These are phyloP conservation scores for Saccharomyces hybrid DNA, from an alignment of 1,139 yeast genomes.

Conservation along the genomic window DNA sequence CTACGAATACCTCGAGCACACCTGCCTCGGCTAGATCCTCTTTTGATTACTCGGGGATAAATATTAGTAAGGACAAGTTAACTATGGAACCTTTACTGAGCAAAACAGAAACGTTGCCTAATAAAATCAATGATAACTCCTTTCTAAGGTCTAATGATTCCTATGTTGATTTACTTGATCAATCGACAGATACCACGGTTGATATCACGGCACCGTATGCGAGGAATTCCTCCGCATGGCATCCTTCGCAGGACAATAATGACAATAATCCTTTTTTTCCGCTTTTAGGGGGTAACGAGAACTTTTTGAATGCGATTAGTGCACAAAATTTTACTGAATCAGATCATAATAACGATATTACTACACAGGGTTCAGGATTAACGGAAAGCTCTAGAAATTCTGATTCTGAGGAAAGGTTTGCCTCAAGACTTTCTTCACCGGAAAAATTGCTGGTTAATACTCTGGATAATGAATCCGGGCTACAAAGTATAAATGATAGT, in stretches of 20 bases:
- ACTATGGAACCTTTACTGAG: conserved; percentile 21
- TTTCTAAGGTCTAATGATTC: conserved; percentile 20
- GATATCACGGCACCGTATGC: conserved; percentile 28
- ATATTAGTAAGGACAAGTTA: conserved; percentile 6
- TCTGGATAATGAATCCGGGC: background rate
- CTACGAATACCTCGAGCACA: conserved; percentile 7
- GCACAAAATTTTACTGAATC: background rate
- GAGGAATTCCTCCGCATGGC: conserved; percentile 25
- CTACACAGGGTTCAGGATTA: background rate
- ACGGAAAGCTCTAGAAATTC: conserved; percentile 1
- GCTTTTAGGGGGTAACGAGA: background rate
- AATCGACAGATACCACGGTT: conserved; percentile 22
- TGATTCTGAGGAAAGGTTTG: conserved; percentile 3
- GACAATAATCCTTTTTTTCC: conserved; percentile 13
- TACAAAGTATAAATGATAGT: background rate
- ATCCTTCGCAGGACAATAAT: conserved; percentile 19
- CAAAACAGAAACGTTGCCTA: conserved; percentile 11
- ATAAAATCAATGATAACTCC: conserved; percentile 17
- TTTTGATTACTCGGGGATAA: conserved; percentile 12
- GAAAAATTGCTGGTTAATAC: background rate
- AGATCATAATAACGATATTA: background rate
- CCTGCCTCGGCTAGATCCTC: conserved; percentile 22
- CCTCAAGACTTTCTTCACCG: background rate
- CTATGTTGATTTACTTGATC: conserved; percentile 11
- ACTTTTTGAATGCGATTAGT: background rate